phyloP scores from a whole-genome alignment of 139 green algal genomes.

The Tetratostichococcus sp. region DNA sequence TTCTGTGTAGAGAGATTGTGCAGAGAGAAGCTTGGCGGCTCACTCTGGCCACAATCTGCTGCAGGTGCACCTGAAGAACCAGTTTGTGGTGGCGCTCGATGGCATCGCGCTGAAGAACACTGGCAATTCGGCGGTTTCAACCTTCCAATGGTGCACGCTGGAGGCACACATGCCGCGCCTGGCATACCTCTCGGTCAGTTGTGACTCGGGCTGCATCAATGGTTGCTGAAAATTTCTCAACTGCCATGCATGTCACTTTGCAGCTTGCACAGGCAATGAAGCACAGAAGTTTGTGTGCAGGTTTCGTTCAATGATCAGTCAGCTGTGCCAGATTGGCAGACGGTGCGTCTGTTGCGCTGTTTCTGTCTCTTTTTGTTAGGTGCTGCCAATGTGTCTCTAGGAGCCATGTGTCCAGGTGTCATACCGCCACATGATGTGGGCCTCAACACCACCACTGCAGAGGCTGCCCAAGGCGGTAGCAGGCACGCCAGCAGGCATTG shows the following conservation, averaged over 20 bases:
- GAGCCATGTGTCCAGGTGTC: too few species aligned
- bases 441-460: too few species aligned
- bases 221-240: too few species aligned
- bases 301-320: neutral
- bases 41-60: neutral
- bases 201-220: too few species aligned
- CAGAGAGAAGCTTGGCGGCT: too few species aligned
- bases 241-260: too few species aligned
- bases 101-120: slow-evolving; percentile 44
- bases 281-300: too few species aligned
- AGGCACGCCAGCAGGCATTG: slow-evolving; percentile 26
- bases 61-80: slow-evolving; percentile 20
- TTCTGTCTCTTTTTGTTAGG: too few species aligned
- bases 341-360: neutral
- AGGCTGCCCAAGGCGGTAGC: neutral
- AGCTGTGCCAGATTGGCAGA: neutral
- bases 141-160: slow-evolving; percentile 36
- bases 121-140: slow-evolving; percentile 6
- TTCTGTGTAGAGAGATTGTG: too few species aligned
- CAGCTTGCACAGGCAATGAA: neutral
- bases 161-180: neutral
- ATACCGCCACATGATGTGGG: too few species aligned
- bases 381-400: slow-evolving; percentile 9
- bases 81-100: slow-evolving; percentile 32
- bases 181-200: slow-evolving; percentile 41